A percentile compares a stretch with the other conserved stretches of the same genome.
These are phyloP conservation scores for Stemphylium beticola DNA, from an alignment of 2,329 filamentous ascomycete species.

Conservation along the genomic window DNA sequence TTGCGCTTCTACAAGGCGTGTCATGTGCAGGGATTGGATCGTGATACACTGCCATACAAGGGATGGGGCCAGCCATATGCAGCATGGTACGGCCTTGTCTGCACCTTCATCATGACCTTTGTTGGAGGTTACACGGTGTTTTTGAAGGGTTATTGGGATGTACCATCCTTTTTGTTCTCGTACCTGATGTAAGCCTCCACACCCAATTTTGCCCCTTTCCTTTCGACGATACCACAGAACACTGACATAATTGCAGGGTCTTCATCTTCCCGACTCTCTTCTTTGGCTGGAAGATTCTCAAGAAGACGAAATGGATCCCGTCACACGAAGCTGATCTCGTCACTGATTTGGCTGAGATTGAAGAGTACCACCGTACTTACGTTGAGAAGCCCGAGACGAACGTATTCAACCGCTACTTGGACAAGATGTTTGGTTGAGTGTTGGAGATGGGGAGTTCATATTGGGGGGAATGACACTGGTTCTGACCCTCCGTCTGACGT, in stretches of 20 bases:
- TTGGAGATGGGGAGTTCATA: neutral
- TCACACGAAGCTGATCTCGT: slow-evolving; percentile 68
- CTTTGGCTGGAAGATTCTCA: slow-evolving; percentile 72
- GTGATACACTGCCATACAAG: slow-evolving; percentile 72
- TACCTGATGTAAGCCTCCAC: slow-evolving; percentile 35
- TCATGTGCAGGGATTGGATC: slow-evolving; percentile 70
- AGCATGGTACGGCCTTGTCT: slow-evolving; percentile 69
- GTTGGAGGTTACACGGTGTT: slow-evolving; percentile 80
- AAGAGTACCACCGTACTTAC: slow-evolving; percentile 70
- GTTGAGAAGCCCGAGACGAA: slow-evolving; percentile 60
- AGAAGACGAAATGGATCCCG: slow-evolving; percentile 65
- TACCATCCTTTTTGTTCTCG: slow-evolving; percentile 75
- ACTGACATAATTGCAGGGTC: slow-evolving; percentile 58
- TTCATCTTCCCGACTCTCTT: slow-evolving; percentile 73
- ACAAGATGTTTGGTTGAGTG: slow-evolving; percentile 51
- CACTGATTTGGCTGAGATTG: slow-evolving; percentile 69
- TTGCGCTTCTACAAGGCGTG: slow-evolving; percentile 74
- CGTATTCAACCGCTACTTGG: slow-evolving; percentile 50
- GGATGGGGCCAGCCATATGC: slow-evolving; percentile 73
- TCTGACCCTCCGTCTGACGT: no score
- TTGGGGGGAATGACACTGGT: neutral
- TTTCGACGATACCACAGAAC: neutral
- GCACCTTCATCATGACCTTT: slow-evolving; percentile 73
- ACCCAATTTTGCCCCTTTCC: no score
- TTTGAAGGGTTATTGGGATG: slow-evolving; percentile 69